Conservation (phyloP, 208 protist genomes). For the Acanthamoeba royreba region DNA sequence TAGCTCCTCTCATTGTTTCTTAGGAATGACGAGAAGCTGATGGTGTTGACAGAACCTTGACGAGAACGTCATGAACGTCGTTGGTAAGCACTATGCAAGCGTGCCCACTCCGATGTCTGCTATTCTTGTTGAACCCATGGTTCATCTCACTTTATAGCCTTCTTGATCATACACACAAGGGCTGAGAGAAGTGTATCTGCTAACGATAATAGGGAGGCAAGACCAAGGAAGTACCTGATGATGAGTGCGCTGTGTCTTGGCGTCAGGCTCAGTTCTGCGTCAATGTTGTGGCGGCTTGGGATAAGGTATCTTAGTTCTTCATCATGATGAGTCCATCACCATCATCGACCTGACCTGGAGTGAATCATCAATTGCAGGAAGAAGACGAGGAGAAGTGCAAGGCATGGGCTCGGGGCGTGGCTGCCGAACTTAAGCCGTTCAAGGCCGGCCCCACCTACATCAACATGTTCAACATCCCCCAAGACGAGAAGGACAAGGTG, state of each 20-base stretch:
- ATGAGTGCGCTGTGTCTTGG: background rate
- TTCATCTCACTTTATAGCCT: too few species aligned
- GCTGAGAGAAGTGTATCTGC: background rate
- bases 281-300: background rate
- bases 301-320: background rate
- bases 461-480: background rate
- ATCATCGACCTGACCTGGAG: background rate
- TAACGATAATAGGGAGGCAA: background rate
- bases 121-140: too few species aligned
- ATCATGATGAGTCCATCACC: background rate
- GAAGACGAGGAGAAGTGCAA: background rate
- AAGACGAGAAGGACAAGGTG: background rate
- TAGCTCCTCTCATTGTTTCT: background rate
- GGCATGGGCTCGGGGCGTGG: background rate
- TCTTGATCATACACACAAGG: too few species aligned
- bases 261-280: background rate
- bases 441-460: background rate
- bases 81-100: too few species aligned
- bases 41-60: too few species aligned
- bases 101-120: too few species aligned
- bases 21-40: too few species aligned
- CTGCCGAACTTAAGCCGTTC: background rate
- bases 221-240: background rate
- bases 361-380: background rate
- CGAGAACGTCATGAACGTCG: too few species aligned